Evolutionary conservation across 192 early-diverging fungal species (phyloP).

Genomic region (Podila verticillata): DNA sequence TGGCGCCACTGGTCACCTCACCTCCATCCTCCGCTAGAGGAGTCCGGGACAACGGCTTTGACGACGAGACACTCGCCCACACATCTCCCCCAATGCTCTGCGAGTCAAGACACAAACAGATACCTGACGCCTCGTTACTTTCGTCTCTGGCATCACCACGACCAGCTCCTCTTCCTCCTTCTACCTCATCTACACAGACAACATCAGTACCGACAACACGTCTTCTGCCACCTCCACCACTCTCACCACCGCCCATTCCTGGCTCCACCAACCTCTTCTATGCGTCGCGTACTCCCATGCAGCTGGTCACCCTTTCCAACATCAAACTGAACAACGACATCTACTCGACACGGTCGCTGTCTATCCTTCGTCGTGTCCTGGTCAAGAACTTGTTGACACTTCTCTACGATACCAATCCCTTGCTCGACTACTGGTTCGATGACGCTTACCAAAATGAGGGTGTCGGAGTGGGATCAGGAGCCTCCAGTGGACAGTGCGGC

Average conservation of each 20-base stretch:
- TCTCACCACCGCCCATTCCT: background rate
- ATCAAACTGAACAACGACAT: conserved; percentile 41
- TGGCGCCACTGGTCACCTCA: background rate
- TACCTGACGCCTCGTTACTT: background rate
- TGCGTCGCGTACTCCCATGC: conserved; percentile 5
- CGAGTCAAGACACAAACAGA: background rate
- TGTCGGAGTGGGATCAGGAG: too few relatives aligned
- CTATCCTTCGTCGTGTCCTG: conserved; percentile 45
- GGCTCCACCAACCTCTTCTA: conserved; percentile 1
- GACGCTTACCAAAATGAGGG: background rate
- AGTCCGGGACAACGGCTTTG: background rate
- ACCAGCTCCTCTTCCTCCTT: background rate
- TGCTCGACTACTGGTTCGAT: background rate
- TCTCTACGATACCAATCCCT: conserved; percentile 16
- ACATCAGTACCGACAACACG: background rate
- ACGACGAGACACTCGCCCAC: background rate
- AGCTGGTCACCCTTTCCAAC: conserved; percentile 32
- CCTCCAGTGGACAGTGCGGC: conserved; percentile 23
- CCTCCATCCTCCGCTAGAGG: background rate
- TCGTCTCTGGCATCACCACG: background rate
- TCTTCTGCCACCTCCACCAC: background rate
- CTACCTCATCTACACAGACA: background rate
- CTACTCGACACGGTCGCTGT: conserved; percentile 35
- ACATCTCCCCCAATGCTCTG: background rate
- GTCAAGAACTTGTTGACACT: conserved; percentile 45